Percentiles rank a stretch among this genome's conserved stretches.
Conservation (phyloP, 2,329 filamentous ascomycete species). For the Aspergillus puulaauensis region DNA sequence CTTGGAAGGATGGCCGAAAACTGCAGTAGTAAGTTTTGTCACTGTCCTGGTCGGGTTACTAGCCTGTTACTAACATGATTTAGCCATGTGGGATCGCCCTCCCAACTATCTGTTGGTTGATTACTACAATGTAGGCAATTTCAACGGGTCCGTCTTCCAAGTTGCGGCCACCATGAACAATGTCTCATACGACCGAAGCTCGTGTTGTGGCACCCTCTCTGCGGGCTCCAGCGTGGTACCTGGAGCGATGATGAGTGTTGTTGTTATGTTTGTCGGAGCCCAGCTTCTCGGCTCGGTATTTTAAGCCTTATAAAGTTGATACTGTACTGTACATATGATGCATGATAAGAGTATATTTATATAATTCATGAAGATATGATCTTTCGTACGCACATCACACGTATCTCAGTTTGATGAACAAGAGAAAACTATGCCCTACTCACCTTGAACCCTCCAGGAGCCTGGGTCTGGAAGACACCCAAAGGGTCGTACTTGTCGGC, state of each 20-base stretch:
- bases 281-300: conserved; percentile 25
- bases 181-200: conserved; percentile 60
- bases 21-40: conserved; percentile 52
- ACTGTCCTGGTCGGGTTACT: too few species aligned
- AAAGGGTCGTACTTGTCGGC: not conserved
- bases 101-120: conserved; percentile 82
- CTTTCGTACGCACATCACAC: not conserved
- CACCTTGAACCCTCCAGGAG: not conserved
- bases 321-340: conserved; percentile 10
- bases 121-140: conserved; percentile 73
- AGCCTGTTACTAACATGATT: conserved; percentile 13
- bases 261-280: conserved; percentile 23
- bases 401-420: not conserved
- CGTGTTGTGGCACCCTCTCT: conserved; percentile 39
- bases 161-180: conserved; percentile 70
- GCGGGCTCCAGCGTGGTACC: conserved; percentile 24
- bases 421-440: not conserved
- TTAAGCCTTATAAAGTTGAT: conserved; percentile 17
- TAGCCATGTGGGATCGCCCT: conserved; percentile 61
- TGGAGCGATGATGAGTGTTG: conserved; percentile 18
- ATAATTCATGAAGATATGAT: conserved; percentile 13
- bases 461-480: not conserved
- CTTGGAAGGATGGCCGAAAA: conserved; percentile 64
- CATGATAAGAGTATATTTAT: conserved; percentile 3
- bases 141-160: conserved; percentile 73